Conservation (phyloP, 2,329 filamentous ascomycete species). For the Nigrospora sphaerica region DNA sequence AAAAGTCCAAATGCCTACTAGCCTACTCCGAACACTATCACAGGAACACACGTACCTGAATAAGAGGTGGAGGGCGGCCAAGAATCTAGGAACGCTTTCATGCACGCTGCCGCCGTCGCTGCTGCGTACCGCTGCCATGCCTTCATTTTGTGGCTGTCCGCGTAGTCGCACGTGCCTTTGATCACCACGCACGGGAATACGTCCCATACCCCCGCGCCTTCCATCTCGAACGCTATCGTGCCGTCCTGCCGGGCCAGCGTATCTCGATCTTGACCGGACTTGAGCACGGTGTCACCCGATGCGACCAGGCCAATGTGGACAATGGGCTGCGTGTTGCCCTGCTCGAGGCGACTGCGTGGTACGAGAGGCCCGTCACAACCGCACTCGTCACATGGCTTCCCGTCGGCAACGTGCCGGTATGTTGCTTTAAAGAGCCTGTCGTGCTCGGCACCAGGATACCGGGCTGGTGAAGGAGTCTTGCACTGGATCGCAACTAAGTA, state of each 20-base stretch:
- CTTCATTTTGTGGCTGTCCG: too few species aligned
- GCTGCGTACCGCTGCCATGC: too few species aligned
- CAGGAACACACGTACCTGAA: not conserved
- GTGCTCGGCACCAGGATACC: conserved; percentile 6
- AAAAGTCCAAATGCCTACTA: too few species aligned
- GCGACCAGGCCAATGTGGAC: conserved; percentile 30
- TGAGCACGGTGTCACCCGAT: conserved; percentile 32
- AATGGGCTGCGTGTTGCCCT: conserved; percentile 8
- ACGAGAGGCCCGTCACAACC: conserved; percentile 13
- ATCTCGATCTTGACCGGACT: conserved; percentile 27
- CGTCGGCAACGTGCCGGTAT: conserved; percentile 9
- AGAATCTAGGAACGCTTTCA: not conserved
- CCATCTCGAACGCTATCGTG: conserved; percentile 27
- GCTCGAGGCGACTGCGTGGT: conserved; percentile 9
- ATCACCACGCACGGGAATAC: conserved; percentile 27
- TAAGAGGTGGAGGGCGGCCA: conserved; percentile 9
- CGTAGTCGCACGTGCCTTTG: conserved; percentile 27
- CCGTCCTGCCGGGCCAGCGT: conserved; percentile 14
- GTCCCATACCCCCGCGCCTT: conserved; percentile 23
- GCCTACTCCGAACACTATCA: too few species aligned
- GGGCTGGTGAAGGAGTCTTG: conserved; percentile 1
- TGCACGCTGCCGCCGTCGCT: not conserved
- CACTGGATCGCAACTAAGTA: conserved; percentile 3
- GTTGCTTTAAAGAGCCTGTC: conserved; percentile 10
- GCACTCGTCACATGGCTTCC: conserved; percentile 3